phyloP scores from a whole-genome alignment of 225 moss, liverwort and hornwort genomes.

The Bryoerythrophyllum caledonicum region DNA sequence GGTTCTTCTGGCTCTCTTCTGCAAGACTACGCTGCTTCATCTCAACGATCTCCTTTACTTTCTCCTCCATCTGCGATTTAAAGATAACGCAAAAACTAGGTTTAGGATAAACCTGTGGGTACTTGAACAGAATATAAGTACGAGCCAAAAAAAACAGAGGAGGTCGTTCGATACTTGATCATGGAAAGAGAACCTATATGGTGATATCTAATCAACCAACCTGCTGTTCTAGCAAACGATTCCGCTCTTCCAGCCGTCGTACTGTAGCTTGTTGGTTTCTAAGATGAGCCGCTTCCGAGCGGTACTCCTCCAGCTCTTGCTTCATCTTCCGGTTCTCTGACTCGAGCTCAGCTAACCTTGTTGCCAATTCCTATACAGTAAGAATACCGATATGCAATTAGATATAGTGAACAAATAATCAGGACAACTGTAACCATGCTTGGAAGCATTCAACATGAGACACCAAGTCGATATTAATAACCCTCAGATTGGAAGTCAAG shows the following conservation, averaged over 20 bases:
- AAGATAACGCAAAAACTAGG: not conserved
- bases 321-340: constrained; percentile 86
- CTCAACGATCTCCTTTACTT: constrained; percentile 96
- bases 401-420: constrained; percentile 6
- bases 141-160: not conserved
- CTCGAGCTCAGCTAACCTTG: constrained; percentile 72
- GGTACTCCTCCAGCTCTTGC: constrained; percentile 89
- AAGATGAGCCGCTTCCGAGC: constrained; percentile 81
- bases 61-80: constrained; percentile 87
- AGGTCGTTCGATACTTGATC: not conserved
- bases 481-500: not conserved
- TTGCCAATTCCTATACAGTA: constrained; percentile 65
- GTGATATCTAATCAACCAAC: constrained; percentile 34
- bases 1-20: constrained; percentile 85
- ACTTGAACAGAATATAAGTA: not conserved
- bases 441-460: constrained; percentile 9
- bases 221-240: constrained; percentile 95
- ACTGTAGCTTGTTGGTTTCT: constrained; percentile 97
- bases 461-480: not conserved
- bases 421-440: not conserved
- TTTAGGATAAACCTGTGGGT: not conserved
- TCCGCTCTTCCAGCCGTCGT: constrained; percentile 89
- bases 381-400: constrained; percentile 13
- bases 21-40: constrained; percentile 90
- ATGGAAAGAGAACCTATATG: constrained; percentile 12